Evolutionary conservation across 805 yeast genomes (phyloP), one percentile per base, ranked within the genome.

Genomic region (Debaryomyces tyrocola): DNA sequence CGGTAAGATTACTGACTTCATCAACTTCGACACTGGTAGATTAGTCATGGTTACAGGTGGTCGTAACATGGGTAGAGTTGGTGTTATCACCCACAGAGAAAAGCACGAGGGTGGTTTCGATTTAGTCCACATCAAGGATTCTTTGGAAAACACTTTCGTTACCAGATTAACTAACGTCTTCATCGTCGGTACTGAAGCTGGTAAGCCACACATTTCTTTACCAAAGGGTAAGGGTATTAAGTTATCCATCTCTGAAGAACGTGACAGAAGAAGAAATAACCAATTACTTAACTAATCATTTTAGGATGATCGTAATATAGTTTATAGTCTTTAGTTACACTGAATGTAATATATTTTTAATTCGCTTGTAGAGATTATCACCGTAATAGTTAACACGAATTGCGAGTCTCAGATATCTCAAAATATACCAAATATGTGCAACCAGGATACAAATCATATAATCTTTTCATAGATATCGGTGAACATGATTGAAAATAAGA

Each of bases 1-100:
- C 60, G 97, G 97, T 76, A 92, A 92, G 84, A 85, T 90, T 73
- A 76, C 86, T 45, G 73, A 68, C 52, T 67, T 55, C 59, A 66
- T 67, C 59, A 65, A 64, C 56, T 67, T 67, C 57, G 73, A 67
- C 53, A 63, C 70, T 45, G 73, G 73, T 59, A 66, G 55, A 58
- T 66, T 67, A 55, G 73, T 65, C 44, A 68, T 68, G 74, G 74
- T 67, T 54, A 68, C 74, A 44, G 74, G 74, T 59, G 74, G 74
- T 68, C 57, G 70, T 51, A 67, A 67, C 64, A 60, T 67, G 72
- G 73, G 73, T 58, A 62, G 73, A 61, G 71, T 66, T 57, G 73
- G 73, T 67, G 71, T 65, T 44, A 67, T 68, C 56, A 60, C 63
- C 51, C 72, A 68, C 70, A 66, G 70, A 64, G 73, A 68, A 63